Base-by-base conservation (phyloP, 495 filamentous ascomycete genomes). In the Immersiella caudata region DNA sequence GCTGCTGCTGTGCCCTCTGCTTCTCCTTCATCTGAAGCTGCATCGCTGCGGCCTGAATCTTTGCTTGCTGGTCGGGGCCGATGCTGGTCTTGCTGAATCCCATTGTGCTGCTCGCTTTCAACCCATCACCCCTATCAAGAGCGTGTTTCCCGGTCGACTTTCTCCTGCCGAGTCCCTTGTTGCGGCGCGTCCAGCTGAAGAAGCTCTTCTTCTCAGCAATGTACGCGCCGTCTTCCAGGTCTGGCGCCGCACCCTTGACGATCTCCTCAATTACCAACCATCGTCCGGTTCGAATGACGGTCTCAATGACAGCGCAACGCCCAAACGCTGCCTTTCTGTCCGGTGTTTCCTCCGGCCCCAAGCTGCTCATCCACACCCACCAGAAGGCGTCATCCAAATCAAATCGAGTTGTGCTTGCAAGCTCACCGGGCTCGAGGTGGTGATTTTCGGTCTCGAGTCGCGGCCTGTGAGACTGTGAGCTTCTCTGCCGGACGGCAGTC, bases 301-400 rank as follows among this genome's bases (percentile, higher is more conserved):
- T 99, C 75, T 99, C 95, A 20, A 98, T 82, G 18, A 99, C 83
- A 21, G 95, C 93, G 74, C 96, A 98, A 68, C 96, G 86, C 16
- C 95, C 96, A 78, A 99, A 99, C 20, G 92, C 92, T 4, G 93
- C 89, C 77, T 99, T 99, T 64, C 95, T 87, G 33, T 88, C 82
- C 0, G 86, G 77, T 1, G 93, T 88, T 77, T 99, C 95, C 71
- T 99, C 95, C 7, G 87, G 90, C 1, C 94, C 94, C 75, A 99
- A 79, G 82, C 95, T 98, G 71, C 87, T 95, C 84, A 98, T 97
- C 95, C 95, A 99, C 25, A 98, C 95, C 95, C 95, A 99, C 96
- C 96, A 99, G 76, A 99, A 99, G 0, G 94, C 90, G 74, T 98
- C 95, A 73, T 99, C 95, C 12, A 98, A 81, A 67, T 96, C 91